Base-by-base conservation (phyloP, 495 filamentous ascomycete species). In the Trypethelium eluteriae region DNA sequence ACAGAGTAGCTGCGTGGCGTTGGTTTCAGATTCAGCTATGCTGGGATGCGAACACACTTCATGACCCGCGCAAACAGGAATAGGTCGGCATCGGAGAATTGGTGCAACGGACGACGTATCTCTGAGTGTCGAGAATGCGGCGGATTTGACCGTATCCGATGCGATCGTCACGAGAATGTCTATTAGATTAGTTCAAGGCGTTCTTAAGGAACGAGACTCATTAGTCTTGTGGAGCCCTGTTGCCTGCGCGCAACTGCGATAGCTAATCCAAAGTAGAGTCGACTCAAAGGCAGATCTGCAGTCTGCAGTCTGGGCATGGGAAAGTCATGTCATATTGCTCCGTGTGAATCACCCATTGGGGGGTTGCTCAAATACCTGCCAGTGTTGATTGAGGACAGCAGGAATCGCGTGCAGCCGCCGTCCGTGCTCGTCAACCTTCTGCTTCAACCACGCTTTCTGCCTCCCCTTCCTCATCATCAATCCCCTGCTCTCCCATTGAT, bases 21-120 rank as follows among this genome's bases (percentile, higher is more conserved):
- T 14, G 53, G 53, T 59, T 59, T 59, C 53, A 59, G 53, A 59
- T 59, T 59, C 53, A 59, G 53, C 53, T 59, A 59, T 9, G 53
- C 53, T 59, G 32, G 53, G 53, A 34, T 59, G 25, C 5, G 14
- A n/a, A 32, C 11, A 9, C 14, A 5, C 53, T 35, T 59, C 25
- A 36, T 18, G 25, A 36, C 7, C 53, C 18, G 11, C 34, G 53
- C 25, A 36, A n/a, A 53, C 9, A 7, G 14, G 53, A 59, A 59
- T 14, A 18, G 25, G 5, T 59, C 53, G 5, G 18, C 53, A 7
- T 59, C 9, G 41, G 41, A 7, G 41, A 25, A 25, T 25, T 25
- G 25, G 25, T 25, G 25, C 25, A 25, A 25, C 25, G 25, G 25
- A 25, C 25, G 25, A 25, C 25, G 25, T 25, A 25, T 25, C 25